Base-by-base conservation (phyloP, 192 early-diverging fungal species). In the Lunasporangiospora selenospora region DNA sequence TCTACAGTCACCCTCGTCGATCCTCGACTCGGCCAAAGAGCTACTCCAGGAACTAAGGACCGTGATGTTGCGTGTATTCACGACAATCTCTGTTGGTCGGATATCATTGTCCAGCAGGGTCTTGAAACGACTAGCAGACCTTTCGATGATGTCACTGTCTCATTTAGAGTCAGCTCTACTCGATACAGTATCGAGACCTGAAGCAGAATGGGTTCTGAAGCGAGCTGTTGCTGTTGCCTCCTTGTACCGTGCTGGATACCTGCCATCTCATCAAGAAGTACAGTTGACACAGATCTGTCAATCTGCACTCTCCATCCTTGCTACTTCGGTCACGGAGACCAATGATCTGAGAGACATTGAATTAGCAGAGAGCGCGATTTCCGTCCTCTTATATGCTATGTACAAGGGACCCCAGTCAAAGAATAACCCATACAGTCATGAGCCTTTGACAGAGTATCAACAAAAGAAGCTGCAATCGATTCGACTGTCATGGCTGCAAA, bases 401-500 rank as follows among this genome's bases (percentile, higher is more conserved):
- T 39, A 65, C 31, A 26, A 38, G 6, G 45, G 59, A 29, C 41
- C 62, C n/a, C 30, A 37, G n/a, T n/a, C n/a, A n/a, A n/a, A n/a
- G n/a, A n/a, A n/a, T n/a, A n/a, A n/a, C n/a, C n/a, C n/a, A n/a
- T n/a, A n/a, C n/a, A n/a, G n/a, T n/a, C n/a, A n/a, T n/a, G 49
- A 51, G 5, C 2, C 36, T 7, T 2, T 33, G 13, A 45, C 61
- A 3, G 24, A 29, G 2, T 12, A 6, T 1, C 53, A 54, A 27
- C 53, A 42, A 18, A 53, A 39, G n/a, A 75, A 32, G 15, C 44
- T 41, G 19, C 60, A 66, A 45, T 38, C 31, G 4, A 34, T 50
- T 48, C 41, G 67, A 2, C 18, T 79, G 29, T 54, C 67, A 34
- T 82, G 82, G 80, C 34, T 86, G 0, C 58, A 82, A 24, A 62